phyloP scores from a whole-genome alignment of 2,329 filamentous ascomycete species.

The Lasiodiplodia sp. region DNA sequence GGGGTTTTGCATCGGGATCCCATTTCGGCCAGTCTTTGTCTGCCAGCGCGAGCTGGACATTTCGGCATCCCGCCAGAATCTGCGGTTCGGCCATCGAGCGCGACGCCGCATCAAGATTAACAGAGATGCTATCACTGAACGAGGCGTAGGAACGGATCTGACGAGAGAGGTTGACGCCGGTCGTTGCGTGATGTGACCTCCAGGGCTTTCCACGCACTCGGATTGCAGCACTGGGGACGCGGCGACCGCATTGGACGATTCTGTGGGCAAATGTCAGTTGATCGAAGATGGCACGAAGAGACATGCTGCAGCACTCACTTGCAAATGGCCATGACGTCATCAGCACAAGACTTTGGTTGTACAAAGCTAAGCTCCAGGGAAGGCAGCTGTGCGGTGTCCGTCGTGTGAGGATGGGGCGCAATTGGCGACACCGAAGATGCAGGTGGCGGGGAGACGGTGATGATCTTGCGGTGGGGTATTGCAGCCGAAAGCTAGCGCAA shows the following conservation, averaged over 20 bases:
- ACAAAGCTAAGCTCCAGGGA: too few species aligned
- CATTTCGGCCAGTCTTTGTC: slow-evolving; percentile 9
- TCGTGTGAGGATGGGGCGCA: background rate
- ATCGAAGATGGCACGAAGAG: background rate
- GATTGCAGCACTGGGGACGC: background rate
- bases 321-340: background rate
- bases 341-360: background rate
- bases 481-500: background rate
- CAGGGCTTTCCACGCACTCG: background rate
- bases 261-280: background rate
- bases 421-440: background rate
- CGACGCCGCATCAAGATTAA: background rate
- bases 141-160: background rate
- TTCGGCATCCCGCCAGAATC: slow-evolving; percentile 4
- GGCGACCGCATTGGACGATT: background rate
- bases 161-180: background rate
- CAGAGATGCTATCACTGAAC: background rate
- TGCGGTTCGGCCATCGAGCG: background rate
- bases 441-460: background rate
- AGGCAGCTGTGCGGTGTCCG: background rate
- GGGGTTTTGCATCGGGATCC: background rate
- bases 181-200: background rate
- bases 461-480: background rate
- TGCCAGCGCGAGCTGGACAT: background rate
- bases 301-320: background rate